Evolutionary conservation across 805 yeast species (phyloP), one percentile per base, ranked within the genome.

Genomic region (Vanderwaltozyma verrucispora): DNA sequence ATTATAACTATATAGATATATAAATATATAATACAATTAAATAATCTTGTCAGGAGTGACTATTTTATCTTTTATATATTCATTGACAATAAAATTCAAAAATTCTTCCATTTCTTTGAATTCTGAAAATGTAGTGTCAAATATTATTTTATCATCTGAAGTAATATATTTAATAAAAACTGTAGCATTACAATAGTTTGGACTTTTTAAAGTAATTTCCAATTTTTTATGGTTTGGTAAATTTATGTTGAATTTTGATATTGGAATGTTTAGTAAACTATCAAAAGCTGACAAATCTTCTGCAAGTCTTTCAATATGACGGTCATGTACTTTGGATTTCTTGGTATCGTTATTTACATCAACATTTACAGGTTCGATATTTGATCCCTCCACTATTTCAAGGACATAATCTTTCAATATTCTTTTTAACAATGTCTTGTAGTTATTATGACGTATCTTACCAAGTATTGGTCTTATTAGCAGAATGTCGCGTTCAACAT

Each of bases 41-140:
- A n/a, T n/a, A n/a, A n/a, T n/a, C n/a, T n/a, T n/a, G n/a, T n/a
- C 24, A 21, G 24, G 24, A 21, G 24, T 24, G 4, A 20, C 26
- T 13, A 13, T 10, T 19, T 35, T 35, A 16, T 37, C 31, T 30
- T 49, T 41, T 27, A 50, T 40, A 35, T 50, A 55, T 36, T 56
- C 62, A 32, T 41, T 44, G 11, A 56, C 49, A 19, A 58, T 48
- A 35, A 57, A 59, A 42, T 54, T 56, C 32, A 57, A 40, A 30
- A 57, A 57, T 27, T 59, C 63, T 40, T 59, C 63, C 14, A 56
- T 39, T 34, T 56, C 62, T 36, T 55, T 56, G 32, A 59, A 56
- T 30, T 59, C 61, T 1, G 59, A 42, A 41, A 59, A 59, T 13
- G 44, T 43, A 12, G 61, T 46, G 28, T 56, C 49, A 31, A 54